phyloP scores from a whole-genome alignment of 2,329 filamentous ascomycete species.

The Cordyceps javanica region DNA sequence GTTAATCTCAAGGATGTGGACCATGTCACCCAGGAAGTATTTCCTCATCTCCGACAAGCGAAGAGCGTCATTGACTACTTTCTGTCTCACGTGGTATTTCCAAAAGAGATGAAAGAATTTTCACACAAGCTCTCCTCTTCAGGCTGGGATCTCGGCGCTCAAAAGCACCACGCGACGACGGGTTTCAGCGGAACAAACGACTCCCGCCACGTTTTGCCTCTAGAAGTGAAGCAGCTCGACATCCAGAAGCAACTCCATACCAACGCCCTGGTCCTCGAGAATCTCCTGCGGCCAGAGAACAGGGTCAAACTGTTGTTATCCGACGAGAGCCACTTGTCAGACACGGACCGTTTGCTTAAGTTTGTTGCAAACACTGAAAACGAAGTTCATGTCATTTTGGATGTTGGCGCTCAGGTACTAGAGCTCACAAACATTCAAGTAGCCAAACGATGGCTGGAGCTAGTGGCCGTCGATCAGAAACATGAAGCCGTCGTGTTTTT shows the following conservation, averaged over 20 bases:
- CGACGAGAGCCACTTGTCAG: not conserved
- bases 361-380: not conserved
- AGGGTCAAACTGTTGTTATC: slow-evolving; percentile 20
- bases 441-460: slow-evolving; percentile 45
- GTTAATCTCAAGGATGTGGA: slow-evolving; percentile 53
- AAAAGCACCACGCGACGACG: slow-evolving; percentile 44
- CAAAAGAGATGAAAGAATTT: slow-evolving; percentile 58
- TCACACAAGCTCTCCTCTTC: slow-evolving; percentile 57
- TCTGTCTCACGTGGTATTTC: slow-evolving; percentile 51
- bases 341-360: slow-evolving; percentile 37
- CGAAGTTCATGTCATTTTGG: slow-evolving; percentile 54
- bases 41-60: slow-evolving; percentile 44
- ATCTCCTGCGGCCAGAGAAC: slow-evolving; percentile 52
- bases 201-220: slow-evolving; percentile 48
- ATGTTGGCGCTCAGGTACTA: slow-evolving; percentile 65
- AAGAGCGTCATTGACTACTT: slow-evolving; percentile 59
- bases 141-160: slow-evolving; percentile 57
- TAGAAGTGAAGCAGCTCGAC: slow-evolving; percentile 34
- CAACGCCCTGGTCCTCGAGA: slow-evolving; percentile 58
- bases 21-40: slow-evolving; percentile 44
- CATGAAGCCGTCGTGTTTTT: slow-evolving; percentile 47
- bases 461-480: not conserved
- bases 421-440: slow-evolving; percentile 54
- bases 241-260: slow-evolving; percentile 49
- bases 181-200: slow-evolving; percentile 71